A percentile compares a stretch with the other conserved stretches of the same genome.
phyloP scores from a whole-genome alignment of 2,329 filamentous ascomycete genomes.

The Colletotrichum gloeosporioides region DNA sequence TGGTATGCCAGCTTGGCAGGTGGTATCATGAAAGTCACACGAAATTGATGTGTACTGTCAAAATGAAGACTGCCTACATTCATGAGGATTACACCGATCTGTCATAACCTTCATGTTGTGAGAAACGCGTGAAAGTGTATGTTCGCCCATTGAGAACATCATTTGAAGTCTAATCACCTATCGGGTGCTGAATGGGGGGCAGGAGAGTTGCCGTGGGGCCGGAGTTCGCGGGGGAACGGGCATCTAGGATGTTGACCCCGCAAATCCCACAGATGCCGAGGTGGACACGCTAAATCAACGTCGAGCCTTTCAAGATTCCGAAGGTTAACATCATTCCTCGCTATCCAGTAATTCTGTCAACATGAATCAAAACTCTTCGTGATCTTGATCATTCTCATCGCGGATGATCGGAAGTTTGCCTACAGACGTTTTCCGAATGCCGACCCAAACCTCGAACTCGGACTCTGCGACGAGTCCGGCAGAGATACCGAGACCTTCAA shows the following conservation, averaged over 20 bases:
- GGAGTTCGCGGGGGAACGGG: not conserved
- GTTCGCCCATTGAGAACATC: not conserved
- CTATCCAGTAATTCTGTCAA: not conserved
- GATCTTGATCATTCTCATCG: not conserved
- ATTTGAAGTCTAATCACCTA: not conserved
- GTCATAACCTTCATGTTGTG: no score
- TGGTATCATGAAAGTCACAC: not conserved
- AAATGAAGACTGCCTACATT: not conserved
- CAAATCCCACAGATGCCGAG: not conserved
- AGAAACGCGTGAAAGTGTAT: not conserved
- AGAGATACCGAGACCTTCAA: not conserved
- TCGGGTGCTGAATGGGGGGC: not conserved
- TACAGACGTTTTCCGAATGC: not conserved
- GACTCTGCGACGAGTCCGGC: not conserved
- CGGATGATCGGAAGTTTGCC: not conserved
- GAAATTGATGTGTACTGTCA: not conserved
- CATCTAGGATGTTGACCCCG: not conserved
- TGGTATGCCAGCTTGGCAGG: not conserved
- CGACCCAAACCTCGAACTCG: not conserved
- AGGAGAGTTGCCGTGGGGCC: not conserved
- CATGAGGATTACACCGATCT: rapidly evolving
- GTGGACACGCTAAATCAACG: not conserved
- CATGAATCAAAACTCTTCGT: not conserved
- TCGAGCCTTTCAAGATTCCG: not conserved
- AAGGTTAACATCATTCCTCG: not conserved